Evolutionary conservation across 768 basidiomycete species (phyloP).

Genomic region (Fomitopsis serialis): DNA sequence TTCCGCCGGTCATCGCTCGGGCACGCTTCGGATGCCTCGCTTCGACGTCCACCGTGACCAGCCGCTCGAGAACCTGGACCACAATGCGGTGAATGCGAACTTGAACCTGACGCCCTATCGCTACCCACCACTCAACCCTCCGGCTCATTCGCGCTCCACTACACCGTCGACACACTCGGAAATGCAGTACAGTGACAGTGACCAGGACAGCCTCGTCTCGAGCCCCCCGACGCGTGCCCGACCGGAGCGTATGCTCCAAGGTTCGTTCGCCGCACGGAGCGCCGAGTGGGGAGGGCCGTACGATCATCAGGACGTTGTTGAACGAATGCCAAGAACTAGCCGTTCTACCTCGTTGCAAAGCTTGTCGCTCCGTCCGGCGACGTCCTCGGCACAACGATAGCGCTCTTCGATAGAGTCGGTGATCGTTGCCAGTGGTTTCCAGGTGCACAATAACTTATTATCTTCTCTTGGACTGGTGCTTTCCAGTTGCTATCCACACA

Average conservation of each 20-base stretch:
- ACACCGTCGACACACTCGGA: background rate
- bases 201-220: background rate
- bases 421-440: too few species aligned
- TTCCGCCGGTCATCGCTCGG: background rate
- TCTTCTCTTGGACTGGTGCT: too few species aligned
- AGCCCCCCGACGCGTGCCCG: background rate
- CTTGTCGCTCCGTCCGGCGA: too few species aligned
- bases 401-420: too few species aligned
- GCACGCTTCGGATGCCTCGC: background rate
- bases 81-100: too few species aligned
- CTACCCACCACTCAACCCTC: background rate
- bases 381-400: too few species aligned
- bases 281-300: background rate
- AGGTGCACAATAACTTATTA: too few species aligned
- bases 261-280: background rate
- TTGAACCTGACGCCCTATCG: background rate
- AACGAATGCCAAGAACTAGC: background rate
- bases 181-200: background rate
- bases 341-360: too few species aligned
- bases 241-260: background rate
- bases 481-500: too few species aligned
- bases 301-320: background rate
- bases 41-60: background rate
- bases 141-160: background rate
- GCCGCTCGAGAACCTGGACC: background rate